Evolutionary conservation across 352 stramenopile species (phyloP).

Genomic region (Phytophthora citrophthora): DNA sequence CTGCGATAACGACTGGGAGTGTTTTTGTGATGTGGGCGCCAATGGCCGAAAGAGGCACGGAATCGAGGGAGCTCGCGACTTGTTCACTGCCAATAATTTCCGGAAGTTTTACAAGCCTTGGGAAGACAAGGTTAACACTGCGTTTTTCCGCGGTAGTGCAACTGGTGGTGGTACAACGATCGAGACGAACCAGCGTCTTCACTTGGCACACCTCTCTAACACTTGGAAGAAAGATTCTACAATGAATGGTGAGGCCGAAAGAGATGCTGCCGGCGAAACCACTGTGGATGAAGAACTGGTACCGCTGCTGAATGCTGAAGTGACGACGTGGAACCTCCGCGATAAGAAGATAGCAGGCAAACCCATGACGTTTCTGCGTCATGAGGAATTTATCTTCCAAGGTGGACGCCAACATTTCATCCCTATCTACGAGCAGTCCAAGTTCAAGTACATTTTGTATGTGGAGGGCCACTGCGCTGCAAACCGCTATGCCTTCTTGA

Average conservation of each 20-base stretch:
- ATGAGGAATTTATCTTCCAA: slow-evolving; percentile 83
- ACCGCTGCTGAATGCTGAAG: slow-evolving; percentile 96
- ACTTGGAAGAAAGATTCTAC: slow-evolving; percentile 91
- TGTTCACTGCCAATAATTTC: slow-evolving; percentile 98
- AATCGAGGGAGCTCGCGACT: slow-evolving; percentile 81
- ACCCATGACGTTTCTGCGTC: slow-evolving; percentile 95
- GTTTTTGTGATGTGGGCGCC: slow-evolving; percentile 69
- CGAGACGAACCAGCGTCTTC: slow-evolving; percentile 97
- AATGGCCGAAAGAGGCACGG: slow-evolving; percentile 76
- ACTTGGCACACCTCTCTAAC: slow-evolving; percentile 91
- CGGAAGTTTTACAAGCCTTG: slow-evolving; percentile 96
- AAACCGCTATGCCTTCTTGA: slow-evolving; percentile 99
- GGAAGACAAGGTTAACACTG: slow-evolving; percentile 96
- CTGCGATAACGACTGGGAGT: slow-evolving; percentile 85
- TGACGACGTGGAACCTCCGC: slow-evolving; percentile 96
- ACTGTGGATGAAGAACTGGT: slow-evolving; percentile 47
- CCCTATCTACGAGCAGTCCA: slow-evolving; percentile 98
- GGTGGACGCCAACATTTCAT: slow-evolving; percentile 96
- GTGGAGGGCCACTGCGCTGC: slow-evolving; percentile 97
- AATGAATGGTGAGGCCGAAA: slow-evolving; percentile 80
- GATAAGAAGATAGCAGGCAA: slow-evolving; percentile 97
- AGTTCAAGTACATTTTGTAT: slow-evolving; percentile 98
- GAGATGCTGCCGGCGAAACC: slow-evolving; percentile 5
- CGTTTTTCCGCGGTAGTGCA: slow-evolving; percentile 98
- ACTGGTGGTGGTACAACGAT: slow-evolving; percentile 95